Evolutionary conservation across 1,284 basidiomycete species (phyloP).

Genomic region (Ganoderma multipileum): DNA sequence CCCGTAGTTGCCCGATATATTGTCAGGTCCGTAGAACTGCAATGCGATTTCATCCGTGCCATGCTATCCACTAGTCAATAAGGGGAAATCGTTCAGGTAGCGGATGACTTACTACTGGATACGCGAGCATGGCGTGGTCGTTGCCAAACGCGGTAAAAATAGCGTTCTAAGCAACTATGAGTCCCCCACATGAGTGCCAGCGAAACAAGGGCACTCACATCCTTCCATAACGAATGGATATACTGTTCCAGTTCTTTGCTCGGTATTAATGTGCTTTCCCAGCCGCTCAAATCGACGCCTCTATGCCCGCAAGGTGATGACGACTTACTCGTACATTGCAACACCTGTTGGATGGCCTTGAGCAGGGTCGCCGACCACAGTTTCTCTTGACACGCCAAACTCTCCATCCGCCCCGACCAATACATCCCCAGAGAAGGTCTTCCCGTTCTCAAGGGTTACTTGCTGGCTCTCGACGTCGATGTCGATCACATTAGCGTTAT

Average conservation of each 20-base stretch:
- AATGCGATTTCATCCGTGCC: slow-evolving; percentile 21
- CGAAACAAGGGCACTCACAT: not conserved
- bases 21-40: slow-evolving; percentile 24
- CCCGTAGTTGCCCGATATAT: slow-evolving; percentile 15
- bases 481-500: slow-evolving; percentile 28
- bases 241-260: slow-evolving; percentile 39
- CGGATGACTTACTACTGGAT: slow-evolving; percentile 42
- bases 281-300: slow-evolving; percentile 16
- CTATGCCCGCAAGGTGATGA: not conserved
- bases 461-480: slow-evolving; percentile 35
- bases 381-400: slow-evolving; percentile 31
- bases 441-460: slow-evolving; percentile 53
- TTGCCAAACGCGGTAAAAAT: slow-evolving; percentile 50
- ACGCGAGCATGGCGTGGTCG: slow-evolving; percentile 41
- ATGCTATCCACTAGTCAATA: slow-evolving; percentile 11
- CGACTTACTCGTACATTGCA: slow-evolving; percentile 52
- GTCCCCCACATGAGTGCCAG: not conserved
- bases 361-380: slow-evolving; percentile 42
- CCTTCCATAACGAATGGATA: slow-evolving; percentile 24
- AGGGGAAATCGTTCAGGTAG: not conserved
- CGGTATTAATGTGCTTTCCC: slow-evolving; percentile 48
- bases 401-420: slow-evolving; percentile 70
- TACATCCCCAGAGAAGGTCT: slow-evolving; percentile 55
- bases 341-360: slow-evolving; percentile 36
- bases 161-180: slow-evolving; percentile 37